Evolutionary conservation across 164 flowering plant genomes (phyloP).

Genomic region (Platanus orientalis): DNA sequence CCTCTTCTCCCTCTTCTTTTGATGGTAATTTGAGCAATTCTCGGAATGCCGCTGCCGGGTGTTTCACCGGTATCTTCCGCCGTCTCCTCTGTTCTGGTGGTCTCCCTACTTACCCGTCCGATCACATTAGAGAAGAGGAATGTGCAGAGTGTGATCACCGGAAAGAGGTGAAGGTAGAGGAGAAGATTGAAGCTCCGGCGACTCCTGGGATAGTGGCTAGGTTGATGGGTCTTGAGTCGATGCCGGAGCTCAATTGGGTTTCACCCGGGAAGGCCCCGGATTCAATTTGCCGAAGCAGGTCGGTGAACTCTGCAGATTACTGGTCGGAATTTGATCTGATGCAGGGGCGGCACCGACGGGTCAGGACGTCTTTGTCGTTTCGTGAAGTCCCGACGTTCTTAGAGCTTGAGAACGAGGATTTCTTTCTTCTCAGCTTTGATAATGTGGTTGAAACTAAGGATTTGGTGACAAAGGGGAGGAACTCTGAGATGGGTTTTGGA

Average conservation of each 20-base stretch:
- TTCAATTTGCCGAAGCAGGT: slow-evolving; percentile 46
- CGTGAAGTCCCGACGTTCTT: slow-evolving; percentile 40
- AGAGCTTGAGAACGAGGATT: slow-evolving; percentile 27
- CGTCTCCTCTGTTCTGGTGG: slow-evolving; percentile 36
- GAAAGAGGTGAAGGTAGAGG: not conserved
- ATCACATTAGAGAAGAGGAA: slow-evolving; percentile 16
- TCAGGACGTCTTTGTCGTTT: slow-evolving; percentile 50
- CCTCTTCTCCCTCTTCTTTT: not conserved
- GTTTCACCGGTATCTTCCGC: slow-evolving; percentile 31
- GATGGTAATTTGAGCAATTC: not conserved
- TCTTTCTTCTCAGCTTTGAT: slow-evolving; percentile 53
- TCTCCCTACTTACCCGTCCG: slow-evolving; percentile 45
- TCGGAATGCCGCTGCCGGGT: slow-evolving; percentile 12
- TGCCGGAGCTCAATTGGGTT: slow-evolving; percentile 28
- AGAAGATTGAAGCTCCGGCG: slow-evolving; percentile 2
- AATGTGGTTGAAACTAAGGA: slow-evolving; percentile 19
- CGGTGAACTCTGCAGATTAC: slow-evolving; percentile 50
- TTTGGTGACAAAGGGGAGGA: slow-evolving; percentile 13
- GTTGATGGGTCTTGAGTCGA: slow-evolving; percentile 59
- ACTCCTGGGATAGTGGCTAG: slow-evolving; percentile 54
- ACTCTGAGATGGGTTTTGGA: slow-evolving; percentile 24
- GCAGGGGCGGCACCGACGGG: slow-evolving; percentile 35
- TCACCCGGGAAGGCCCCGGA: slow-evolving; percentile 11
- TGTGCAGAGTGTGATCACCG: not conserved
- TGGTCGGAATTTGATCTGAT: slow-evolving; percentile 28